Evolutionary conservation across 2,329 filamentous ascomycete species (phyloP).

Genomic region (Paraphaeosphaeria sporulosa): DNA sequence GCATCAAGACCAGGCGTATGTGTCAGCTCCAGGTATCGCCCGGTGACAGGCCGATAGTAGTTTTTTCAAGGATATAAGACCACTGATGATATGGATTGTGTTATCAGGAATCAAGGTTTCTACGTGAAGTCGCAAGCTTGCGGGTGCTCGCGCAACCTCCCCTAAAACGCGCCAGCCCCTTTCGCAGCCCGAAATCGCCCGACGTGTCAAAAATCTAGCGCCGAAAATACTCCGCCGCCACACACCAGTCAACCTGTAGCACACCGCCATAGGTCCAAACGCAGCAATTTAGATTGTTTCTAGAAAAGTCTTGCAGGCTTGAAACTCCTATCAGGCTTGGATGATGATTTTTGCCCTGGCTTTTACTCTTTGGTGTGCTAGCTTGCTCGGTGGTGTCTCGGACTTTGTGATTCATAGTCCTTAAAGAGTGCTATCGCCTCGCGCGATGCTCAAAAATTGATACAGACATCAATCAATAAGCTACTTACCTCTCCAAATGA

Average conservation of each 20-base stretch:
- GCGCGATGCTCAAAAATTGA: not conserved
- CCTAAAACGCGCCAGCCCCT: too few relatives aligned
- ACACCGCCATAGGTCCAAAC: constrained; percentile 9
- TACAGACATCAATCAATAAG: not conserved
- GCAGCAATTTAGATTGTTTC: not conserved
- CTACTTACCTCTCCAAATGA: not conserved
- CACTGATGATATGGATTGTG: too few relatives aligned
- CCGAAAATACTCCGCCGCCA: constrained; percentile 12
- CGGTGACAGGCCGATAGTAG: too few relatives aligned
- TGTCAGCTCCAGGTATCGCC: too few relatives aligned
- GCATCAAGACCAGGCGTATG: not conserved
- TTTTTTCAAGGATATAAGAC: too few relatives aligned
- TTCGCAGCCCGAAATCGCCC: constrained; percentile 1
- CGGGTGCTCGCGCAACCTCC: too few relatives aligned
- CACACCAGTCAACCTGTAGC: not conserved
- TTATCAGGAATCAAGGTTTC: not conserved
- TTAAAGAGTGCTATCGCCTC: not conserved
- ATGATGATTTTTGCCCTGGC: not conserved
- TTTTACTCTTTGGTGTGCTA: not conserved
- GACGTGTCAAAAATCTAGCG: not conserved
- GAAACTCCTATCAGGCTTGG: not conserved
- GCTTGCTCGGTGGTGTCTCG: constrained; percentile 5
- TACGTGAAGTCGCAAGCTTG: not conserved
- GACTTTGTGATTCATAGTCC: not conserved
- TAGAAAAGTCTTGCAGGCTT: not conserved